These are phyloP conservation scores for Quercus cerris DNA, from an alignment of 306 rosid species.

Conservation along the genomic window DNA sequence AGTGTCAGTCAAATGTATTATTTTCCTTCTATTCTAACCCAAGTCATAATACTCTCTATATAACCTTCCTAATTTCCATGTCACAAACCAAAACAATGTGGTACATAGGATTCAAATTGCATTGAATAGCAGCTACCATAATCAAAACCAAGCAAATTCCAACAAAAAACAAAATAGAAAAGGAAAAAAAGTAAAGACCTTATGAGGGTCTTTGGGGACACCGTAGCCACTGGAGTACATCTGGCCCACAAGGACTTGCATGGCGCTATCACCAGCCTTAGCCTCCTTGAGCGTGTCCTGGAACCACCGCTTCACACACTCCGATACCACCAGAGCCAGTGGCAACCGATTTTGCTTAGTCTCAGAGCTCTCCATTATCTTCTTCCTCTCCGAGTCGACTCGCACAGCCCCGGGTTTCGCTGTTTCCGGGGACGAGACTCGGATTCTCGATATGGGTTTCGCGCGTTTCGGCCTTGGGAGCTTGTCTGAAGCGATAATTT, in stretches of 20 bases:
- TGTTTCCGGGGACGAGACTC: slow-evolving; percentile 30
- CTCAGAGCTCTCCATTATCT: slow-evolving; percentile 35
- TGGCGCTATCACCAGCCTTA: slow-evolving; percentile 52
- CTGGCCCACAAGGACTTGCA: slow-evolving; percentile 77
- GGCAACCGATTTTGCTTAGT: slow-evolving; percentile 40
- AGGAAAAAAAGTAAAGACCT: slow-evolving; percentile 31
- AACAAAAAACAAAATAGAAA: not conserved
- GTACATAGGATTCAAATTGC: not conserved
- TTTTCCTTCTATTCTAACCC: too few relatives aligned
- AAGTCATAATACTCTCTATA: too few relatives aligned
- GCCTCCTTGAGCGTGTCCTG: slow-evolving; percentile 84
- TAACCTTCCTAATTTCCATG: too few relatives aligned
- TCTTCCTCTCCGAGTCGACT: slow-evolving; percentile 30
- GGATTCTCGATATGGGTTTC: slow-evolving; percentile 29
- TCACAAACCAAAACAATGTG: not conserved
- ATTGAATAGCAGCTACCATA: not conserved
- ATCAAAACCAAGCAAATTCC: not conserved
- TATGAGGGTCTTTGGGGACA: slow-evolving; percentile 51
- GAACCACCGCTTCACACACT: slow-evolving; percentile 79
- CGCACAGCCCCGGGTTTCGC: slow-evolving; percentile 25
- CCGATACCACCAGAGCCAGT: slow-evolving; percentile 63
- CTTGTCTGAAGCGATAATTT: slow-evolving; percentile 45
- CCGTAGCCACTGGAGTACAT: slow-evolving; percentile 84
- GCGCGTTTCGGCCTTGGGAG: slow-evolving; percentile 26
- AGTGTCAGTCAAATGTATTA: too few relatives aligned